Evolutionary conservation across 768 basidiomycete genomes (phyloP).

Genomic region (Lentinula edodes): DNA sequence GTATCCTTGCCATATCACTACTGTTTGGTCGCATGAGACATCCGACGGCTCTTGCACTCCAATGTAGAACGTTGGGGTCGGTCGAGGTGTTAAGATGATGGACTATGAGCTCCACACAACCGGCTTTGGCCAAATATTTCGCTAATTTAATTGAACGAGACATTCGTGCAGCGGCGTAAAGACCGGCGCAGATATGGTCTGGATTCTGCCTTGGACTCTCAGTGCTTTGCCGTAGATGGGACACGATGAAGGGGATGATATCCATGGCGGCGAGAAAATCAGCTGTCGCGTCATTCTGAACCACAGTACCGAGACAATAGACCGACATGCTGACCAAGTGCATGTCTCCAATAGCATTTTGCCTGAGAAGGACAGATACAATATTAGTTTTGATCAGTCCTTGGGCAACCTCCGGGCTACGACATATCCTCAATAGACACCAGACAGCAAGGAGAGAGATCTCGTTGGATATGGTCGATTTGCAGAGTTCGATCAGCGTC

Average conservation of each 20-base stretch:
- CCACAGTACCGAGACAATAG: conserved; percentile 18
- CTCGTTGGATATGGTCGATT: conserved; percentile 15
- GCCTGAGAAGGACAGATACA: conserved; percentile 9
- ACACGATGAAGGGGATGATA: conserved; percentile 11
- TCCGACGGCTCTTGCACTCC: conserved; percentile 18
- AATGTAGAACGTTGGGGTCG: conserved; percentile 16
- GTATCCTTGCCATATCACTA: conserved; percentile 17
- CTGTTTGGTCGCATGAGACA: conserved; percentile 22
- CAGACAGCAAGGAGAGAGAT: conserved; percentile 17
- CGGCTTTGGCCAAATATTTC: conserved; percentile 17
- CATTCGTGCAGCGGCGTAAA: conserved; percentile 19
- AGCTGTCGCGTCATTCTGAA: conserved; percentile 17
- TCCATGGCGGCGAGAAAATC: conserved; percentile 14
- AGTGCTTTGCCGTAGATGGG: conserved; percentile 14
- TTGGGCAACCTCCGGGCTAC: conserved; percentile 17
- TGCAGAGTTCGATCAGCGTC: conserved; percentile 19
- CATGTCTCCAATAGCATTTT: conserved; percentile 15
- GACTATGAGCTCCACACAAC: conserved; percentile 14
- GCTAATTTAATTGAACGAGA: conserved; percentile 21
- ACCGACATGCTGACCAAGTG: conserved; percentile 14
- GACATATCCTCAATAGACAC: conserved; percentile 19
- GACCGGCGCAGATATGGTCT: conserved; percentile 16
- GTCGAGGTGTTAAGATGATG: conserved; percentile 13
- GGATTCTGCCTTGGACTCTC: conserved; percentile 6
- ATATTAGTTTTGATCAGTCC: conserved; percentile 18